Base-by-base conservation (phyloP, 331 rosid genomes). In the Arachis monticola region DNA sequence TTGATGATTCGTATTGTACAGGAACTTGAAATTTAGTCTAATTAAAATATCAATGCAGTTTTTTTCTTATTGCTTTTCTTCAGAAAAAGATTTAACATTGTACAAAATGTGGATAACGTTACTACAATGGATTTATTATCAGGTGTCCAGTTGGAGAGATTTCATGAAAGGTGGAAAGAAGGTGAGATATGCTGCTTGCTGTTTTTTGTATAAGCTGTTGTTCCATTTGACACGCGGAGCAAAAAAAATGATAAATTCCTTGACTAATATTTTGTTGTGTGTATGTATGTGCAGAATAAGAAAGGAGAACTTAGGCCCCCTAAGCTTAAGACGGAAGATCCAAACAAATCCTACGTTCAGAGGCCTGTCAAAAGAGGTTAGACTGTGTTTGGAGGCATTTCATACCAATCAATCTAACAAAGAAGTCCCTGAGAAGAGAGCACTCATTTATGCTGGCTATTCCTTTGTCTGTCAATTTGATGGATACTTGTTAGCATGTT, bases 71-170 rank as follows among this genome's bases (percentile, higher is more conserved):
- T 55, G 10, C 72, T 69, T 63, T n/a, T 35, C 62, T 17, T 30
- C 6, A 14, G 67, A 73, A 62, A 68, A 51, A 62, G 6, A 17
- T 30, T 3, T 50, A 2, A 31, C 11, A 2, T 9, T 53, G 11
- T 22, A 4, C 17, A 14, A 53, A 27, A 10, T 65, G 6, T 35
- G 42, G 30, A 31, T 51, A 27, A 50, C 60, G 40, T 84, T 31
- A 77, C 60, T 17, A 22, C 27, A 0, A 30, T 58, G 47, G 56
- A 13, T 67, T 79, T 30, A 40, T 79, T 45, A 17, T 86, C 90
- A 95, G 99, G 99, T 95, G 74, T 95, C 97, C 60, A 95, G 99
- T 83, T 92, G 99, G 99, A 90, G 99, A 80, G 97, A 95, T 86
- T 95, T 95, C 81, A 90, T 87, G 97, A 95, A 88, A 86, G 87